These are phyloP conservation scores for Pythium chondricola DNA, from an alignment of 352 stramenopile genomes.

Conservation along the genomic window DNA sequence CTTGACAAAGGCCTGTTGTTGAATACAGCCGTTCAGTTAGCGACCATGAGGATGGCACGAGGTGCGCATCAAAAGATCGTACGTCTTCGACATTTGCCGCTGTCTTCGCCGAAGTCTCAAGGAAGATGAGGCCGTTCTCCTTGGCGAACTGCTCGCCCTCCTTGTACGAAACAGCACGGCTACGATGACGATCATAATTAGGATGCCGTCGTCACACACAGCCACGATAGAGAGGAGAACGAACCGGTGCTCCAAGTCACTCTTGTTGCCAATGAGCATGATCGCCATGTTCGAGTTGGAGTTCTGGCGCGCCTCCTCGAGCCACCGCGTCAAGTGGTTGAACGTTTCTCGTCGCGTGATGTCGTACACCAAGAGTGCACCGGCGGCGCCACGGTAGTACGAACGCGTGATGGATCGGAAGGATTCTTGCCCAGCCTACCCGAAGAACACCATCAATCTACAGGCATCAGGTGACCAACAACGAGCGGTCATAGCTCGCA, in stretches of 20 bases:
- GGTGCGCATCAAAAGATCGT: constrained; percentile 21
- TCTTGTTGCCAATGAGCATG: constrained; percentile 99
- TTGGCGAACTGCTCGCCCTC: constrained; percentile 98
- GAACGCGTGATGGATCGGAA: constrained; percentile 99
- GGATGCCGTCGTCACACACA: too few relatives aligned
- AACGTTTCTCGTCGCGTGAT: constrained; percentile 99
- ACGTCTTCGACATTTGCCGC: constrained; percentile 98
- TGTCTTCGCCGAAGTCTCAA: constrained; percentile 99
- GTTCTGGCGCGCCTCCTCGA: constrained; percentile 98
- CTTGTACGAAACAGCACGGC: constrained; percentile 93
- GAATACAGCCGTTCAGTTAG: not conserved
- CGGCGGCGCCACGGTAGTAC: constrained; percentile 98
- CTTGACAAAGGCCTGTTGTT: constrained; percentile 90
- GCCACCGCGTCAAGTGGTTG: constrained; percentile 97
- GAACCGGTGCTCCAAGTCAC: constrained; percentile 92
- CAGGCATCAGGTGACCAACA: too few relatives aligned
- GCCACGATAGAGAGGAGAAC: not conserved
- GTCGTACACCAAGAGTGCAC: constrained; percentile 97
- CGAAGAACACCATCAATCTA: not conserved
- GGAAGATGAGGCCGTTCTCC: constrained; percentile 99
- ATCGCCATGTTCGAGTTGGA: constrained; percentile 99
- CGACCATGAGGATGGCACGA: not conserved
- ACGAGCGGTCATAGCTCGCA: too few relatives aligned
- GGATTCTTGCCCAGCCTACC: constrained; percentile 96
- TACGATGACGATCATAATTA: too few relatives aligned